Base-by-base conservation (phyloP, 192 early-diverging fungal genomes). In the Obelidium mucronatum region DNA sequence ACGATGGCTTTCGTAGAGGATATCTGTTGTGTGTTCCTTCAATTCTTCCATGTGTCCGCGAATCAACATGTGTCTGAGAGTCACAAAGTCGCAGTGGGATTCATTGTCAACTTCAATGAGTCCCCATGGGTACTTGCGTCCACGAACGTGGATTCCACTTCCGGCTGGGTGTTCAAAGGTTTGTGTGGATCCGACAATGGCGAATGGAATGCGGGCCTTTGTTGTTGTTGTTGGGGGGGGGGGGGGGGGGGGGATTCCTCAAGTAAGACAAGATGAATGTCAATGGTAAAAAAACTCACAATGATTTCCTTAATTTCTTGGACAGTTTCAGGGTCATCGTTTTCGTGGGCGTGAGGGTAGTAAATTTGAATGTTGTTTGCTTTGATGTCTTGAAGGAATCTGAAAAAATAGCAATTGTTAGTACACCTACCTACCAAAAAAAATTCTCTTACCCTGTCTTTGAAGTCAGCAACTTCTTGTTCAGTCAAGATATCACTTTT, bases 401-500 rank as follows among this genome's bases (percentile, higher is more conserved):
- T 88, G 58, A 40, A n/a, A 40, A 33, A 42, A 34, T 24, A 67
- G n/a, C 5, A 6, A 31, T 59, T 3, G 36, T 5, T 28, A 35
- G 64, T 22, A 22, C n/a, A n/a, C n/a, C n/a, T n/a, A n/a, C n/a
- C 5, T 35, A 66, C 34, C 39, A 30, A 26, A 15, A 67, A 60
- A 3, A 52, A 58, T 17, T 17, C 78, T n/a, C n/a, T 24, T 70
- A 87, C 82, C 55, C 79, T 40, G 42, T 74, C 71, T 85, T 99
- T 99, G 90, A 99, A 99, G 74, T 90, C 92, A 74, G 92, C 90
- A 75, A 98, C 87, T 66, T 96, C 93, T 15, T 90, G 86, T 26
- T 95, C 95, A 44, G 96, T 97, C 87, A 99, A 83, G 30, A 97
- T 96, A 85, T 99, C 97, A 54, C 96, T 94, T 82, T 99, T 99